Evolutionary conservation across 441 rosid genomes (phyloP).

Genomic region (Aleurites moluccanus): DNA sequence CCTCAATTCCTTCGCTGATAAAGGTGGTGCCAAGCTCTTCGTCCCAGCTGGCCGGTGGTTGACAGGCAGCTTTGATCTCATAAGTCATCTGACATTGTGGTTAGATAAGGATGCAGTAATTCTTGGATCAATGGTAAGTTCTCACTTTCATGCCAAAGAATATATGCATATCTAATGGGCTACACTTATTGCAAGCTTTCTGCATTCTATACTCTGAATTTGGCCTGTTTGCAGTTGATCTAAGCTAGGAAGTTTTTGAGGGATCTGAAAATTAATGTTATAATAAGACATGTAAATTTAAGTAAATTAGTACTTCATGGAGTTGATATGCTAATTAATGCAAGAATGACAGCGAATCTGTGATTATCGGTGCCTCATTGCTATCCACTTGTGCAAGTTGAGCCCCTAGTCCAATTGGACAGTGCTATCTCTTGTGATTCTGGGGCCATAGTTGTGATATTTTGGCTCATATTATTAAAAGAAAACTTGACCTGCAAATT

Average conservation of each 20-base stretch:
- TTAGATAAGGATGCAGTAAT: constrained; percentile 85
- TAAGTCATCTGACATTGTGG: constrained; percentile 93
- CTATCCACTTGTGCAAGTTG: constrained; percentile 18
- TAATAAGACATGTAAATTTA: constrained; percentile 6
- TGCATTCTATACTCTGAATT: background rate
- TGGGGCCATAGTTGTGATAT: constrained; percentile 1
- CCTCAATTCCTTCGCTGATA: constrained; percentile 90
- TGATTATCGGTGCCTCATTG: constrained; percentile 15
- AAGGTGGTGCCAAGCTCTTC: constrained; percentile 97
- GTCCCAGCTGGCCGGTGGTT: constrained; percentile 96
- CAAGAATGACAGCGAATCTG: constrained; percentile 12
- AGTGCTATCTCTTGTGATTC: constrained; percentile 11
- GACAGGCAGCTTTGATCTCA: constrained; percentile 95
- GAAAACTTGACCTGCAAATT: constrained; percentile 25
- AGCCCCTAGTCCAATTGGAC: constrained; percentile 13
- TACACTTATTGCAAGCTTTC: constrained; percentile 6
- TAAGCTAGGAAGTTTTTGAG: background rate
- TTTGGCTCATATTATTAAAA: constrained; percentile 21
- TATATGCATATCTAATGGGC: background rate
- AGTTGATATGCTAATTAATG: constrained; percentile 10
- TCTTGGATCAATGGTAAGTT: constrained; percentile 83
- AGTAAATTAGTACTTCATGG: constrained; percentile 10
- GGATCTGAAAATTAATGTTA: background rate
- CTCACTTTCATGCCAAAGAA: constrained; percentile 13
- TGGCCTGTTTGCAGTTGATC: constrained; percentile 13